phyloP scores from a whole-genome alignment of 371 early-diverging fungal genomes.

The Mortierella sp. region DNA sequence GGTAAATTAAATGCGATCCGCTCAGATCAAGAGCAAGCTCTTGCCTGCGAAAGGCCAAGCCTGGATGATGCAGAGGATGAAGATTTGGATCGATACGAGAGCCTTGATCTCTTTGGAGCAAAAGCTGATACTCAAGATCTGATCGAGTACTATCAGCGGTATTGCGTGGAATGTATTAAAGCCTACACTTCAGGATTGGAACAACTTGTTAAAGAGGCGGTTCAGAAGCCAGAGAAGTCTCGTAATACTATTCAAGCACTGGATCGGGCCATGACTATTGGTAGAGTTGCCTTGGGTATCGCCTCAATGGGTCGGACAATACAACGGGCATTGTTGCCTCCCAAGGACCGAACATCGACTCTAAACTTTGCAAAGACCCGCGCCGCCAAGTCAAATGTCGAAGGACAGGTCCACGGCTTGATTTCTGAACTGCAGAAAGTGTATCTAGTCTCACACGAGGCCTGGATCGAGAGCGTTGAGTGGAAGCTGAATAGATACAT shows the following conservation, averaged over 20 bases:
- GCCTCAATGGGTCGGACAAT: constrained; percentile 26
- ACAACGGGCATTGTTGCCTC: constrained; percentile 29
- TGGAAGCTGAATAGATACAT: constrained; percentile 25
- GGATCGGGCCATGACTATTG: constrained; percentile 51
- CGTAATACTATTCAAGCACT: constrained; percentile 41
- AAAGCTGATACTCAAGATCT: constrained; percentile 20
- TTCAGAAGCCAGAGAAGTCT: constrained; percentile 44
- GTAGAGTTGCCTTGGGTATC: constrained; percentile 36
- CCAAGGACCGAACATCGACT: background rate
- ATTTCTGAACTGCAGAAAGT: constrained; percentile 20
- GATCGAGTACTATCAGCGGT: constrained; percentile 38
- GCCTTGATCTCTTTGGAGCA: constrained; percentile 37
- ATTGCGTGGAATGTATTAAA: constrained; percentile 34
- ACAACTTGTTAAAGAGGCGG: constrained; percentile 40
- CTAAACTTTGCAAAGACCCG: constrained; percentile 37
- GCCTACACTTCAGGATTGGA: constrained; percentile 30
- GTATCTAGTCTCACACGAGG: constrained; percentile 53
- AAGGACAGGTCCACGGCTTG: constrained; percentile 23
- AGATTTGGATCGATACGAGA: constrained; percentile 13
- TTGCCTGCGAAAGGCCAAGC: constrained; percentile 3
- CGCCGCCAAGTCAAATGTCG: constrained; percentile 34
- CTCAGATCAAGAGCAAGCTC: constrained; percentile 35
- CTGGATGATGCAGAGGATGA: constrained; percentile 22
- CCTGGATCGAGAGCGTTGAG: constrained; percentile 61
- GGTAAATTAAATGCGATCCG: constrained; percentile 28